Conservation (phyloP, 2,329 filamentous ascomycete genomes). For the Mycosphaerelloides madeirae region DNA sequence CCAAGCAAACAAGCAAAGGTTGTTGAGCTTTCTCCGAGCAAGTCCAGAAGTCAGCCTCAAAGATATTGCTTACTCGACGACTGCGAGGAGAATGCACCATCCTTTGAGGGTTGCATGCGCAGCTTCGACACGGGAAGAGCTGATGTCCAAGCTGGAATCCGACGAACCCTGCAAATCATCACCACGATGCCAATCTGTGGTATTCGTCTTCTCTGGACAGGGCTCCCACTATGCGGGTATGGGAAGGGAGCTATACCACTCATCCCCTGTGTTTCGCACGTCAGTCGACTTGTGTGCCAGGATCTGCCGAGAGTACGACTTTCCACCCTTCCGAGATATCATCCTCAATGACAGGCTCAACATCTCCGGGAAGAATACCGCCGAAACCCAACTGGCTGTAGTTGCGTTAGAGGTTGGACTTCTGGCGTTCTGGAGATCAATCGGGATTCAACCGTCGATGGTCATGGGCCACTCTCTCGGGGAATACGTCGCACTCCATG, state of each 20-base stretch:
- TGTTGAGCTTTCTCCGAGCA: constrained; percentile 53
- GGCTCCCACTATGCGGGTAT: constrained; percentile 27
- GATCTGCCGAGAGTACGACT: constrained; percentile 27
- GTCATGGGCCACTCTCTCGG: constrained; percentile 35
- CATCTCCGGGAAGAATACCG: constrained; percentile 8
- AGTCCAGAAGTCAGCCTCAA: constrained; percentile 46
- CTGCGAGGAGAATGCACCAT: no score
- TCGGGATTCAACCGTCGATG: constrained; percentile 26
- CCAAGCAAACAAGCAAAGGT: neutral
- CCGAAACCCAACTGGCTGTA: constrained; percentile 36
- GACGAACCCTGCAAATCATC: no score
- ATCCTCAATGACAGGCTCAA: neutral
- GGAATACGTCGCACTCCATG: constrained; percentile 38
- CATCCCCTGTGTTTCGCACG: constrained; percentile 25
- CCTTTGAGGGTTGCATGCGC: no score
- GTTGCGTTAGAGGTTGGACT: constrained; percentile 42
- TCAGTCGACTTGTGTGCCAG: constrained; percentile 30
- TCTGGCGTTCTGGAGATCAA: constrained; percentile 19
- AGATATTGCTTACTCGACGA: constrained; percentile 62
- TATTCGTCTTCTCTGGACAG: constrained; percentile 40
- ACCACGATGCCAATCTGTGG: constrained; percentile 28
- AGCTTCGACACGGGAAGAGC: no score
- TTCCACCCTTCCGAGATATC: constrained; percentile 26
- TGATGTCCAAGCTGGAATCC: no score
- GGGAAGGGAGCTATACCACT: constrained; percentile 30